Conservation (phyloP, 129 eudicot genomes). For the Cynara cardunculus region DNA sequence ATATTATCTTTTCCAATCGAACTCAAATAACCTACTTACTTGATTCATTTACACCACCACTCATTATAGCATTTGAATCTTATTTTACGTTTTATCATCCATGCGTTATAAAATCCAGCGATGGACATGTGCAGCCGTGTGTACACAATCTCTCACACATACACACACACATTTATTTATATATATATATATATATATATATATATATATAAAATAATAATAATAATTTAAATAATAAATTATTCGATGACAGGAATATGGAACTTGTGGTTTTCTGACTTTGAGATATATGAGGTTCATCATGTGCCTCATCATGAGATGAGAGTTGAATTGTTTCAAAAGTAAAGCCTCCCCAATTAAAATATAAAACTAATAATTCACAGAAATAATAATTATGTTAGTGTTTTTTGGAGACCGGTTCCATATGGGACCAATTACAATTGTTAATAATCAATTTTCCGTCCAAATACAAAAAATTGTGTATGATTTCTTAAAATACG, state of each 20-base stretch:
- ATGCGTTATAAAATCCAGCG: not conserved
- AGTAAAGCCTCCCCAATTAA: not conserved
- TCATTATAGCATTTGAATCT: not conserved
- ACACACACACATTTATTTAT: not conserved
- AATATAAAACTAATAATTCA: not conserved
- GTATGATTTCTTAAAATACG: no score
- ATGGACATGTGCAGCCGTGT: not conserved
- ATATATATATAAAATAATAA: not conserved
- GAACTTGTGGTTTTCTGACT: constrained; percentile 4
- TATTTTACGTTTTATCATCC: not conserved
- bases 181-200: not conserved
- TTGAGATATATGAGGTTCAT: constrained; percentile 23
- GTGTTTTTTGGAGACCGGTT: no score
- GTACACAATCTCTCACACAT: not conserved
- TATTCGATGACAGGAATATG: constrained; percentile 9
- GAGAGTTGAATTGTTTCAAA: constrained; percentile 11
- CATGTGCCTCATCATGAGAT: constrained; percentile 20
- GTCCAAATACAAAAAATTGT: no score
- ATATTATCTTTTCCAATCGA: no score
- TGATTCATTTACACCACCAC: no score
- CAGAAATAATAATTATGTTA: not conserved
- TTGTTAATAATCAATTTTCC: no score
- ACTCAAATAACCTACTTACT: no score
- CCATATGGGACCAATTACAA: no score
- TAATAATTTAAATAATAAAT: not conserved